A percentile compares a stretch with the other conserved stretches of the same genome.
phyloP scores from a whole-genome alignment of 768 basidiomycete genomes.

The Russula compacta region DNA sequence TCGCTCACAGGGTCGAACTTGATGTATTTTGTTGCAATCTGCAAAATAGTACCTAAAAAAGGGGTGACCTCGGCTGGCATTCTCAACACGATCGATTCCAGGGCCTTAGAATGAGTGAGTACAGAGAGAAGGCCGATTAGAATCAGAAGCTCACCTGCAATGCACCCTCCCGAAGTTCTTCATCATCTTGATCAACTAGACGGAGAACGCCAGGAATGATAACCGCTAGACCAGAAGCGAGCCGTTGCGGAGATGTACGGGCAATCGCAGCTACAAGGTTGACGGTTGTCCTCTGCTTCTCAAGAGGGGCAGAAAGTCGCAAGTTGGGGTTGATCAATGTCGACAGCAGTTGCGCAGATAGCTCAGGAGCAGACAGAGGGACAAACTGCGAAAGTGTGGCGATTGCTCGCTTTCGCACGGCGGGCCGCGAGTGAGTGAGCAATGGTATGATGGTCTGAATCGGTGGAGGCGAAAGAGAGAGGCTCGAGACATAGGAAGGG shows the following conservation, averaged over 20 bases:
- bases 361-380: conserved; percentile 52
- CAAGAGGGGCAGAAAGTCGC: conserved; percentile 40
- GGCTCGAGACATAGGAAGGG: conserved; percentile 53
- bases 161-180: conserved; percentile 73
- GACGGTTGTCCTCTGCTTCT: conserved; percentile 68
- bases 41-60: conserved; percentile 59
- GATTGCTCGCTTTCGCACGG: conserved; percentile 90
- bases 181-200: conserved; percentile 65
- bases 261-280: conserved; percentile 75
- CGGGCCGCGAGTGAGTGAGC: conserved; percentile 66
- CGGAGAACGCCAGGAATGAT: conserved; percentile 66
- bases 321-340: conserved; percentile 54
- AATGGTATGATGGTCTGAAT: conserved; percentile 61
- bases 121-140: not conserved
- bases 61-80: conserved; percentile 77
- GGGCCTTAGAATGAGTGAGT: conserved; percentile 41
- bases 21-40: conserved; percentile 67
- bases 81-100: conserved; percentile 77
- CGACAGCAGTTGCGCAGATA: conserved; percentile 55
- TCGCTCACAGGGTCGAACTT: conserved; percentile 84
- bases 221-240: conserved; percentile 49
- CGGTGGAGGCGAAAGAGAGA: conserved; percentile 47
- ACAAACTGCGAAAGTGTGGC: conserved; percentile 78
- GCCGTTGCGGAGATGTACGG: conserved; percentile 59
- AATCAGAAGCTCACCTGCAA: conserved; percentile 46